These are phyloP conservation scores for Pseudogymnoascus sp. DNA, from an alignment of 2,329 filamentous ascomycete species.

Conservation along the genomic window DNA sequence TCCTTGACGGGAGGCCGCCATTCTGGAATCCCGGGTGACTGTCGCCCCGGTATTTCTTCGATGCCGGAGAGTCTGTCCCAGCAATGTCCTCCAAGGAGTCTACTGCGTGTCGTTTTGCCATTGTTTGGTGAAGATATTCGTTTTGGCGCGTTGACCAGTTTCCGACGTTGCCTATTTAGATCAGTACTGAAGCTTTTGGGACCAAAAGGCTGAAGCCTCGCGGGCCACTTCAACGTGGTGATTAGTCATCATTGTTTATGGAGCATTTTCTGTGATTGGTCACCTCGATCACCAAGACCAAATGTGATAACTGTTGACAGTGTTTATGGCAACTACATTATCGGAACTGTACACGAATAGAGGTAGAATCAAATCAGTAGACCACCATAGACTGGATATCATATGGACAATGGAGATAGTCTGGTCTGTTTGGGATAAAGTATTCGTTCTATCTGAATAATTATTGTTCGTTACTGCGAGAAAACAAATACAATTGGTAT, in stretches of 20 bases:
- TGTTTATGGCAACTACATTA: background rate
- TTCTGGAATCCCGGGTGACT: conserved; percentile 23
- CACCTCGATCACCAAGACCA: background rate
- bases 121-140: conserved; percentile 16
- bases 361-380: background rate
- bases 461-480: background rate
- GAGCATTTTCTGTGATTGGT: background rate
- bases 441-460: too few relatives aligned
- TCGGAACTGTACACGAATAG: too few relatives aligned
- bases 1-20: conserved; percentile 25
- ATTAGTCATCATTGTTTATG: background rate
- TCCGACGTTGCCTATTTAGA: conserved; percentile 3
- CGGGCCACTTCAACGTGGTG: background rate
- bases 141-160: conserved; percentile 1
- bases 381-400: background rate
- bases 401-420: background rate
- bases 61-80: conserved; percentile 49
- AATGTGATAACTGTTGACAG: background rate
- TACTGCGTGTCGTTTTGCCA: conserved; percentile 52
- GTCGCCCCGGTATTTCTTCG: conserved; percentile 49
- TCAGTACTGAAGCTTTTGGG: background rate
- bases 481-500: background rate
- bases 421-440: background rate
- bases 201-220: conserved; percentile 4
- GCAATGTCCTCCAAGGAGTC: conserved; percentile 52